phyloP scores from a whole-genome alignment of 1,139 yeast genomes.

The Geotrichum candidum region DNA sequence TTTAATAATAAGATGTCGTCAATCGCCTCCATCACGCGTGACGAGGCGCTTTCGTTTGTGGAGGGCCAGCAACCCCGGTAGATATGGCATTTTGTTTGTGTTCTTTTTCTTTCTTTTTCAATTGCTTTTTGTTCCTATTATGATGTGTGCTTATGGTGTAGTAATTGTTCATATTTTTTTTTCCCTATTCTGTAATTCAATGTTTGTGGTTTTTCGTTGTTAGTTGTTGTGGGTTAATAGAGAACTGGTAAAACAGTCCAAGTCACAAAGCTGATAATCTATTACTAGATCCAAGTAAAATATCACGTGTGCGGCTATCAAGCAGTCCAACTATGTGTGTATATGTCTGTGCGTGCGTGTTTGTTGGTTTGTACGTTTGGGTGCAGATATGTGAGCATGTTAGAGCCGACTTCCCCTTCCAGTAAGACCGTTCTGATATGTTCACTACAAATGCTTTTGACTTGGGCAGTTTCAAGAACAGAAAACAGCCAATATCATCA shows the following conservation, averaged over 20 bases:
- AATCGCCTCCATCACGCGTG: conserved; percentile 61
- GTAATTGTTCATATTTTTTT: not conserved
- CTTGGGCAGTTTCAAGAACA: not conserved
- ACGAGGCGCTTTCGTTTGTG: conserved; percentile 74
- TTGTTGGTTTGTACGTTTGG: no score
- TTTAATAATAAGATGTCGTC: conserved; percentile 79
- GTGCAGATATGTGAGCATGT: no score
- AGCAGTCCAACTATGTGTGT: not conserved
- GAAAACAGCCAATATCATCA: not conserved
- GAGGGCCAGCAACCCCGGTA: conserved; percentile 41
- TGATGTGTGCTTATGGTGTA: not conserved
- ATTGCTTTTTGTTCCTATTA: no score
- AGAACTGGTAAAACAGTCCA: not conserved
- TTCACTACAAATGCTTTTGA: not conserved
- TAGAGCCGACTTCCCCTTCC: not conserved
- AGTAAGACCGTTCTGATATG: not conserved
- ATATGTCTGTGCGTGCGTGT: no score
- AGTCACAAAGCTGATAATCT: not conserved
- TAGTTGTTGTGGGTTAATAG: not conserved
- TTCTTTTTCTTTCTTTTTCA: no score
- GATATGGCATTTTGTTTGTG: not conserved
- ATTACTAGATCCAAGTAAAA: not conserved
- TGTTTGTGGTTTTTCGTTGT: not conserved
- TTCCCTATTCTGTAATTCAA: not conserved
- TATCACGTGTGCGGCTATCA: not conserved